Evolutionary conservation across 2,329 filamentous ascomycete genomes (phyloP).

Genomic region (Exophiala sp.): DNA sequence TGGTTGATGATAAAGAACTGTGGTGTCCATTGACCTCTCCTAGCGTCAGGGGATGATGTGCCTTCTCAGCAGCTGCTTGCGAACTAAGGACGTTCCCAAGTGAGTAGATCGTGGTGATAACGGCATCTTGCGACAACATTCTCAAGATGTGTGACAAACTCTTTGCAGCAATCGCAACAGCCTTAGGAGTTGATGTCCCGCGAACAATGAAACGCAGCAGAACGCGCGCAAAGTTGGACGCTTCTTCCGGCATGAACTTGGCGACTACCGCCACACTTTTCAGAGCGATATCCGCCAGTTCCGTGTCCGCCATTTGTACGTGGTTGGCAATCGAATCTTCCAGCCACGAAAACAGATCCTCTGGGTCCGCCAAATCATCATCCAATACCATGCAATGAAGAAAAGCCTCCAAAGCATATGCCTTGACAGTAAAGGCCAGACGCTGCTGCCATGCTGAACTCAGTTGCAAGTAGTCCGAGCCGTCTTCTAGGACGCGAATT

Average conservation of each 20-base stretch:
- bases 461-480: conserved; percentile 83
- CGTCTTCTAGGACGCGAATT: conserved; percentile 81
- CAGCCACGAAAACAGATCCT: conserved; percentile 78
- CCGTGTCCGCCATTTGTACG: conserved; percentile 75
- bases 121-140: conserved; percentile 80
- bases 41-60: conserved; percentile 29
- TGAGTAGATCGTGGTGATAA: conserved; percentile 93
- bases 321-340: conserved; percentile 76
- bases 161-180: conserved; percentile 73
- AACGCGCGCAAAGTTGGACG: conserved; percentile 71
- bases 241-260: conserved; percentile 67
- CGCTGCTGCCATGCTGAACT: conserved; percentile 82
- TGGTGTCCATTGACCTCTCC: conserved; percentile 28
- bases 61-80: conserved; percentile 52
- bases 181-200: conserved; percentile 65
- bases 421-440: conserved; percentile 81
- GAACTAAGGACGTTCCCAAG: conserved; percentile 93
- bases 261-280: conserved; percentile 80
- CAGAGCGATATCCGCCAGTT: conserved; percentile 72
- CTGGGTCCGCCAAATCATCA: conserved; percentile 74
- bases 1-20: conserved; percentile 28
- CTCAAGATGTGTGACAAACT: conserved; percentile 79
- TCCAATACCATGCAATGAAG: conserved; percentile 81
- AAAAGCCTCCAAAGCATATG: conserved; percentile 75
- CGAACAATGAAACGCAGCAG: conserved; percentile 87